Evolutionary conservation across 495 filamentous ascomycete species (phyloP).

Genomic region (Trypethelium eluteriae): DNA sequence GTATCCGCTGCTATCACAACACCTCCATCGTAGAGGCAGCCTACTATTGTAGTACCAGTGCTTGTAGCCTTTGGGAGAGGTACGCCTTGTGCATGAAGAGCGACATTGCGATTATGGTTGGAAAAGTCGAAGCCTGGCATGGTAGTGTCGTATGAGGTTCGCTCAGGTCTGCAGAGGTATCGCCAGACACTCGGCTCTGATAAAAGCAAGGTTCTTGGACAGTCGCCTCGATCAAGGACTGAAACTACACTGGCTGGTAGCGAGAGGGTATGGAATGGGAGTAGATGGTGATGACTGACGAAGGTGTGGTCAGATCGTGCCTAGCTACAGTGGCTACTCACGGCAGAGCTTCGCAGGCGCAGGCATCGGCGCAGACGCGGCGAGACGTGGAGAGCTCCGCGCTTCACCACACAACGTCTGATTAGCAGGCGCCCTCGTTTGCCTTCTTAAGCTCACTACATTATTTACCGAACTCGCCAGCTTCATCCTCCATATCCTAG

Average conservation of each 20-base stretch:
- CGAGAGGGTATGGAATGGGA: not conserved
- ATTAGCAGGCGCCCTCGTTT: constrained; percentile 48
- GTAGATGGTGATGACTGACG: not conserved
- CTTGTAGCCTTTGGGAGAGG: constrained; percentile 95
- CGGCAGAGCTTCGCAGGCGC: no score
- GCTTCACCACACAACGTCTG: not conserved
- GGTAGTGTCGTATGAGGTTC: constrained; percentile 5
- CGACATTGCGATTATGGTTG: constrained; percentile 96
- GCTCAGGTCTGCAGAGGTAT: not conserved
- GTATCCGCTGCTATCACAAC: constrained; percentile 98
- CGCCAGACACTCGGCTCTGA: not conserved
- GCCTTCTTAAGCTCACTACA: not conserved
- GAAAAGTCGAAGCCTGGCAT: constrained; percentile 99
- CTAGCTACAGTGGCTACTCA: no score
- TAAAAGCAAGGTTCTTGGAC: not conserved
- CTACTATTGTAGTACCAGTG: constrained; percentile 98
- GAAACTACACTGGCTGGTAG: not conserved
- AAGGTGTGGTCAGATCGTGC: not conserved
- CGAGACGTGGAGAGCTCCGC: not conserved
- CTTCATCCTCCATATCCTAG: no score
- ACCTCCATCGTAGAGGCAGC: constrained; percentile 92
- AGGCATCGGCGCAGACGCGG: not conserved
- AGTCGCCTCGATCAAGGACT: not conserved
- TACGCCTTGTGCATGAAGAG: constrained; percentile 84
- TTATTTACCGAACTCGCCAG: no score